Percentiles rank a stretch among this genome's conserved stretches.
Evolutionary conservation across 1,284 basidiomycete genomes (phyloP).

Genomic region (Leccinum pachyderme): DNA sequence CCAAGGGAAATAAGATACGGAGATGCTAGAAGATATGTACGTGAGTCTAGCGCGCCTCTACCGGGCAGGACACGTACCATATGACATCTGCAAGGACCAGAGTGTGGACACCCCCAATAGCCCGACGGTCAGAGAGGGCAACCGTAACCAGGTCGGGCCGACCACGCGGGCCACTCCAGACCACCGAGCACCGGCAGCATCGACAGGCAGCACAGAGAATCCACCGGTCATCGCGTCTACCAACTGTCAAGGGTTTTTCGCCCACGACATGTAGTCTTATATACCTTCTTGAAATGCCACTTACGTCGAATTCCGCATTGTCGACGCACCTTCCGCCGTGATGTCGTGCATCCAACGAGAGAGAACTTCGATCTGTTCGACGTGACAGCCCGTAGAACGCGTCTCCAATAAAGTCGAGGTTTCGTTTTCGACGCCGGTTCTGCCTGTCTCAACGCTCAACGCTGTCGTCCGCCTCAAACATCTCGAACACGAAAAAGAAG

Average conservation of each 20-base stretch:
- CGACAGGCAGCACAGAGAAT: conserved; percentile 41
- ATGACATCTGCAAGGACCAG: conserved; percentile 92
- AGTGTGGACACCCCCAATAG: conserved; percentile 82
- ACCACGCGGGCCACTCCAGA: conserved; percentile 53
- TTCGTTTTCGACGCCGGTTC: conserved; percentile 95
- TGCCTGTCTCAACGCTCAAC: conserved; percentile 90
- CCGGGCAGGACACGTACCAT: conserved; percentile 50
- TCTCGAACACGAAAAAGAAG: conserved; percentile 77
- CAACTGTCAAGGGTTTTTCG: neutral
- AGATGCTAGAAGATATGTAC: conserved; percentile 50
- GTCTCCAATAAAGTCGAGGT: conserved; percentile 91
- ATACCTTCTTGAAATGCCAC: too few relatives aligned
- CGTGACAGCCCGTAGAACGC: conserved; percentile 53
- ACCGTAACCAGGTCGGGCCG: conserved; percentile 59
- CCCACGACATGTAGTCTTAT: neutral
- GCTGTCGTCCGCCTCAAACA: conserved; percentile 98
- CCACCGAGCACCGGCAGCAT: conserved; percentile 43
- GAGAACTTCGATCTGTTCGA: too few relatives aligned
- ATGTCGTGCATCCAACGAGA: too few relatives aligned
- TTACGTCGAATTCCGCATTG: too few relatives aligned
- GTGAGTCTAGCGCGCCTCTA: conserved; percentile 2
- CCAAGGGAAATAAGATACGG: conserved; percentile 92
- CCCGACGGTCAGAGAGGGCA: conserved; percentile 75
- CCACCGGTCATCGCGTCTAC: conserved; percentile 42
- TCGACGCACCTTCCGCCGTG: too few relatives aligned